Evolutionary conservation across 306 rosid genomes (phyloP).

Genomic region (Acacia confusa): DNA sequence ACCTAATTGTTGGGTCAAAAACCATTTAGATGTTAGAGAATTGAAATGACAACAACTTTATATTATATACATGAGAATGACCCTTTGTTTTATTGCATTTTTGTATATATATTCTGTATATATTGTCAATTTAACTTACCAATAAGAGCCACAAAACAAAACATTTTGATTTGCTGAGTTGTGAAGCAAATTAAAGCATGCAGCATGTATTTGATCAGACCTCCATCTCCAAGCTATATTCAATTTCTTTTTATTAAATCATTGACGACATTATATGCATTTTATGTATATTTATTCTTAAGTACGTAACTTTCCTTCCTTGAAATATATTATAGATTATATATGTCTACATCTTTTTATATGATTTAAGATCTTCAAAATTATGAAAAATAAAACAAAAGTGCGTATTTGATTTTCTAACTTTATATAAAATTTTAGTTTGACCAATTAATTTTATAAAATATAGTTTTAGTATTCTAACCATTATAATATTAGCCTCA

Average conservation of each 20-base stretch:
- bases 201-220: neutral
- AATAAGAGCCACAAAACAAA: neutral
- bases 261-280: neutral
- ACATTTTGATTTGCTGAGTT: neutral
- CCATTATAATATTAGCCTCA: too few relatives aligned
- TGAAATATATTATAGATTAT: neutral
- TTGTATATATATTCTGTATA: neutral
- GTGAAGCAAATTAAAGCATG: neutral
- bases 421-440: too few relatives aligned
- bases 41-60: neutral
- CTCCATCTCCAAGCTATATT: neutral
- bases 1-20: slow-evolving; percentile 7
- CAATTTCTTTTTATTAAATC: neutral
- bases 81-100: neutral
- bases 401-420: too few relatives aligned
- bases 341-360: neutral
- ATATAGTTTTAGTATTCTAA: too few relatives aligned
- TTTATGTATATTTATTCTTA: neutral
- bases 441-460: too few relatives aligned
- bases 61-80: neutral
- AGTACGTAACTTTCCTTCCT: neutral
- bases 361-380: neutral
- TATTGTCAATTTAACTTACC: neutral
- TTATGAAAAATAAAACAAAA: too few relatives aligned
- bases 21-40: neutral